Percentiles rank a stretch among this genome's conserved stretches.
These are phyloP conservation scores for Quercus variabilis DNA, from an alignment of 306 rosid species.

Conservation along the genomic window DNA sequence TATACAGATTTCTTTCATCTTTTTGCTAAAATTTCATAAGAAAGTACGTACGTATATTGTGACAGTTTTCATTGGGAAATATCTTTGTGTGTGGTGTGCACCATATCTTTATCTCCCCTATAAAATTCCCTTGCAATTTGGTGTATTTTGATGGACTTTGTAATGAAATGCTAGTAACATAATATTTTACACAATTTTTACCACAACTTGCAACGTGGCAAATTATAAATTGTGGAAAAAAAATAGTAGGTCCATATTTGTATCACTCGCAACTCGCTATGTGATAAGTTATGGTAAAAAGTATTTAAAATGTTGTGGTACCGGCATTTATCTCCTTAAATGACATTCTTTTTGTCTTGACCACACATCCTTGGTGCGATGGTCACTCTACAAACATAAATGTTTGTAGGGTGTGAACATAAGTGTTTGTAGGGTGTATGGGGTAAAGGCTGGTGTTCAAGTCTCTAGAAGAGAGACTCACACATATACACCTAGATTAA, in stretches of 20 bases:
- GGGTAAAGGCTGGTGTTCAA: too few species aligned
- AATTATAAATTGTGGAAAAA: too few species aligned
- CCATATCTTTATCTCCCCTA: background rate
- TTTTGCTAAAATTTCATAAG: background rate
- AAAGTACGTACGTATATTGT: background rate
- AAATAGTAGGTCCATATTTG: too few species aligned
- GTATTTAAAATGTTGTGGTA: too few species aligned
- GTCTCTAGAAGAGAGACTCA: rapidly evolving
- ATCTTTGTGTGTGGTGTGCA: background rate
- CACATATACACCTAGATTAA: too few species aligned
- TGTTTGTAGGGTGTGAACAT: too few species aligned
- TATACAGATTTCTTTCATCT: background rate
- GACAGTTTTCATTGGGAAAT: background rate
- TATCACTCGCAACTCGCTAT: too few species aligned
- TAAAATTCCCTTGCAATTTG: background rate
- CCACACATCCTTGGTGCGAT: rapidly evolving
- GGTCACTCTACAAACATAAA: rapidly evolving
- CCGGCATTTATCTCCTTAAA: background rate
- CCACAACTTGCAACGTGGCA: too few species aligned
- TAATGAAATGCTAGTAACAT: background rate
- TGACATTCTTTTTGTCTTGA: background rate
- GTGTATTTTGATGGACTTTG: background rate
- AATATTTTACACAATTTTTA: too few species aligned
- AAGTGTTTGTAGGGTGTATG: rapidly evolving
- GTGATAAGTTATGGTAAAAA: too few species aligned